Evolutionary conservation across 176 grass and related monocot species (phyloP), one percentile per base, ranked within the genome.

Genomic region (Juncus inflexus): DNA sequence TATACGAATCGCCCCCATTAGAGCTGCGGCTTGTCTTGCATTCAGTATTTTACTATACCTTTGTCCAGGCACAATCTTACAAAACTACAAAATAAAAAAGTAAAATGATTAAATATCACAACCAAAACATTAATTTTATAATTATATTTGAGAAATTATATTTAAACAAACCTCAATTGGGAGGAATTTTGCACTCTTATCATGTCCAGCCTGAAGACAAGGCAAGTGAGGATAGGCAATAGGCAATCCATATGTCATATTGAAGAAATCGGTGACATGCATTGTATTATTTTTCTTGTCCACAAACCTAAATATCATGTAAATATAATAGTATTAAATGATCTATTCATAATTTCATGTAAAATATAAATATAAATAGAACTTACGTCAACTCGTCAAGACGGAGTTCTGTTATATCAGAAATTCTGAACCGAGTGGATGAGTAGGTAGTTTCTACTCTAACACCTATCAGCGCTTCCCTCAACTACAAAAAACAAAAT

Each of bases 141-240:
- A n/a, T 58, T 76, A 7, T 61, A 69, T 37, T 68, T 35, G 2
- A 70, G 50, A 42, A n/a, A 66, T 28, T 28, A 28, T 28, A 28
- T 28, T 28, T 28, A 15, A 28, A 52, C 28, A 35, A 70, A 91
- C 92, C 80, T 97, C 87, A 77, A 97, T 83, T 7, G 87, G 92
- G 4, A 97, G 66, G 70, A 91, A 97, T 38, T 62, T 91, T 3
- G 74, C 75, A 52, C 14, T 88, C 43, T 86, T 58, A 2, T 83
- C 76, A 19, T 35, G 88, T 7, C 92, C 87, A 64, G 88, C 87
- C 64, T 91, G 76, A 5, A 89, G 42, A 52, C 82, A 91, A 28
- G 85, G 87, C 43, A 91, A 65, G 70, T 79, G 59, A 55, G 16
- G 67, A 49, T 28, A 28, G 19, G 19, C 19, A 28, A 28, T 28